Evolutionary conservation across 352 stramenopile species (phyloP).

Genomic region (Globisporangium megalacanthum): DNA sequence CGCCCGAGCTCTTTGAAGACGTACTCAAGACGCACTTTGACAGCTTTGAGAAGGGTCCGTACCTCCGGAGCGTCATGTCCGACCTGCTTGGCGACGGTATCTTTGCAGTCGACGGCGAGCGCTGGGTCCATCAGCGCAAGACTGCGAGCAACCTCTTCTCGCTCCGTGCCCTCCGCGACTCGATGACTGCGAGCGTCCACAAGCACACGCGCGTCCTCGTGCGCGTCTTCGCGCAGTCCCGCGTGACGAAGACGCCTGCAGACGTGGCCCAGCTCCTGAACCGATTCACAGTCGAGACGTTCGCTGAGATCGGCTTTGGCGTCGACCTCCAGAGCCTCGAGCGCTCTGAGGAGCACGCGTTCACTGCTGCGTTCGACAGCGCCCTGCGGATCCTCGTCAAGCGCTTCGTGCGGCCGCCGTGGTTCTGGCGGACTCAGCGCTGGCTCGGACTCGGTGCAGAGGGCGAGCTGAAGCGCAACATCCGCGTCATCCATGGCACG

Average conservation of each 20-base stretch:
- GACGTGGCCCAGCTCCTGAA: constrained; percentile 40
- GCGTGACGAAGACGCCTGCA: constrained; percentile 12
- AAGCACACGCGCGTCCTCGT: neutral
- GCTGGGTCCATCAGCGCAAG: constrained; percentile 27
- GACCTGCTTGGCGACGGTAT: constrained; percentile 24
- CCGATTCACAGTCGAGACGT: constrained; percentile 59
- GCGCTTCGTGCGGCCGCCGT: constrained; percentile 32
- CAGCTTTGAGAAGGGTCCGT: constrained; percentile 36
- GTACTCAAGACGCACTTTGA: constrained; percentile 51
- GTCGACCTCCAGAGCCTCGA: constrained; percentile 34
- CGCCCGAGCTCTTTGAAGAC: constrained; percentile 44
- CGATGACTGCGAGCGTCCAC: constrained; percentile 23
- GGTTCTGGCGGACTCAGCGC: constrained; percentile 38
- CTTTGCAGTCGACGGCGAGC: constrained; percentile 22
- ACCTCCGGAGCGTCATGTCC: constrained; percentile 29
- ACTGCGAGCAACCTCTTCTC: constrained; percentile 26
- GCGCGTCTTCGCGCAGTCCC: constrained; percentile 13
- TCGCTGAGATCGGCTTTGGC: constrained; percentile 68
- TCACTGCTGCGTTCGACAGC: constrained; percentile 46
- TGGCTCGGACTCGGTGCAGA: constrained; percentile 31
- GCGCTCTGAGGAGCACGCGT: constrained; percentile 27
- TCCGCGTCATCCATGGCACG: constrained; percentile 29
- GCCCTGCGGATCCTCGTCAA: constrained; percentile 23
- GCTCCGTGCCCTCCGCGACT: constrained; percentile 17
- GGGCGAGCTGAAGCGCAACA: constrained; percentile 20